These are phyloP conservation scores for Solanum hybrid DNA, from an alignment of 305 asterid genomes.

Conservation along the genomic window DNA sequence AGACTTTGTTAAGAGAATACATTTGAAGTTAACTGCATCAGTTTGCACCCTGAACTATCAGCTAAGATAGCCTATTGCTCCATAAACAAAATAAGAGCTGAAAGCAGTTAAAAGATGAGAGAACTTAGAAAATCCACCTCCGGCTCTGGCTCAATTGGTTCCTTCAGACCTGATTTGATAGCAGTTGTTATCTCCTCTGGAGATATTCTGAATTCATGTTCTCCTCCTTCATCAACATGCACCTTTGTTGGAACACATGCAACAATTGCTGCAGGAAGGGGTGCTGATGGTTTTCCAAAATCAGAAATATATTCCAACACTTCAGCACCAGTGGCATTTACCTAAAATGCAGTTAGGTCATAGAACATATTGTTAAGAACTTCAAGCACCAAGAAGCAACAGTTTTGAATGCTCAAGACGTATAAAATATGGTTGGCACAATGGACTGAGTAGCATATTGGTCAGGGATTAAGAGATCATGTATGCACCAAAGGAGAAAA, in stretches of 20 bases:
- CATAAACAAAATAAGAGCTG: not conserved
- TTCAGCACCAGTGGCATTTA: slow-evolving; percentile 83
- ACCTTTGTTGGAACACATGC: slow-evolving; percentile 87
- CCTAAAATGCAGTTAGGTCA: slow-evolving; percentile 37
- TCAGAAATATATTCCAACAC: slow-evolving; percentile 94
- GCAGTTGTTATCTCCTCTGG: slow-evolving; percentile 78
- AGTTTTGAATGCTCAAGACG: not conserved
- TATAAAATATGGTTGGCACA: slow-evolving; percentile 1
- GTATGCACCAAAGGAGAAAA: not conserved
- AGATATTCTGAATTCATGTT: slow-evolving; percentile 71
- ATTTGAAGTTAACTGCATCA: slow-evolving; percentile 1
- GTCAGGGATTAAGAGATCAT: not conserved
- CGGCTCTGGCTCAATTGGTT: slow-evolving; percentile 90
- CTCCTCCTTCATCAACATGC: slow-evolving; percentile 79
- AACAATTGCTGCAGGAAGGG: slow-evolving; percentile 95
- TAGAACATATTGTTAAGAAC: slow-evolving; percentile 14
- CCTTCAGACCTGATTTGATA: slow-evolving; percentile 80
- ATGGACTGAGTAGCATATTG: not conserved
- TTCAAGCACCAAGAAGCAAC: slow-evolving; percentile 9
- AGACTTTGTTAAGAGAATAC: not conserved
- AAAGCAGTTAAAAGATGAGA: slow-evolving; percentile 8
- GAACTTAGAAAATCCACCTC: slow-evolving; percentile 46
- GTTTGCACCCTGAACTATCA: not conserved
- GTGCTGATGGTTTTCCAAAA: slow-evolving; percentile 88
- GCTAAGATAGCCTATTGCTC: not conserved